phyloP scores from a whole-genome alignment of 2,329 filamentous ascomycete genomes.

The Dendryphion nanum region DNA sequence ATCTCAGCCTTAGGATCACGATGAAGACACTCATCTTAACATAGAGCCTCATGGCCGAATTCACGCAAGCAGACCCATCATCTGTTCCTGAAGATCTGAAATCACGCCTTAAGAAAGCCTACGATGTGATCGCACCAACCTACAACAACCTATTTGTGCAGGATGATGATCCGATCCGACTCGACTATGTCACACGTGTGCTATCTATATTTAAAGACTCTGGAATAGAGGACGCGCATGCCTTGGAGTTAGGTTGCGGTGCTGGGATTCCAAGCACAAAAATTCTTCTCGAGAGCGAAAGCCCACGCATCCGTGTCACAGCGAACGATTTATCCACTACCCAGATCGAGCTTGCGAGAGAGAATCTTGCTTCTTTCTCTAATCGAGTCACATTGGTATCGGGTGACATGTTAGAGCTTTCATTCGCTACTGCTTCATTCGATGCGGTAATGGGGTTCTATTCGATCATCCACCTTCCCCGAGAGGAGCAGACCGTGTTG shows the following conservation, averaged over 20 bases:
- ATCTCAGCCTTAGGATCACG: too few relatives aligned
- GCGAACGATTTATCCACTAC: constrained; percentile 45
- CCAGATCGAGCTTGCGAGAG: constrained; percentile 39
- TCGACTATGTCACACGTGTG: constrained; percentile 20
- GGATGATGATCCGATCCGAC: constrained; percentile 18
- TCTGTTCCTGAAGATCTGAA: constrained; percentile 19
- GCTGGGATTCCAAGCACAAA: constrained; percentile 28
- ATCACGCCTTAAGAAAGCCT: constrained; percentile 23
- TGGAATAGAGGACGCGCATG: not conserved
- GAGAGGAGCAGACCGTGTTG: constrained; percentile 49
- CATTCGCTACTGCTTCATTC: constrained; percentile 38
- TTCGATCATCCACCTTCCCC: constrained; percentile 56
- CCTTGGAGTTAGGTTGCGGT: constrained; percentile 32
- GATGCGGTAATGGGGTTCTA: constrained; percentile 55
- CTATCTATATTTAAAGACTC: constrained; percentile 10
- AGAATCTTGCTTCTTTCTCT: constrained; percentile 11
- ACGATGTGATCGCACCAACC: constrained; percentile 28
- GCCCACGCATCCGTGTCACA: constrained; percentile 27
- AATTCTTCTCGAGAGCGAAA: constrained; percentile 16
- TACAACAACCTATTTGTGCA: constrained; percentile 20
- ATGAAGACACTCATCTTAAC: too few relatives aligned
- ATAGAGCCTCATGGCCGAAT: too few relatives aligned
- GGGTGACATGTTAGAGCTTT: constrained; percentile 45
- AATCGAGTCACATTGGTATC: constrained; percentile 22
- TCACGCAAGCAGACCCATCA: too few relatives aligned